Evolutionary conservation across 2,329 filamentous ascomycete genomes (phyloP).

Genomic region (Aspergillus sp.): DNA sequence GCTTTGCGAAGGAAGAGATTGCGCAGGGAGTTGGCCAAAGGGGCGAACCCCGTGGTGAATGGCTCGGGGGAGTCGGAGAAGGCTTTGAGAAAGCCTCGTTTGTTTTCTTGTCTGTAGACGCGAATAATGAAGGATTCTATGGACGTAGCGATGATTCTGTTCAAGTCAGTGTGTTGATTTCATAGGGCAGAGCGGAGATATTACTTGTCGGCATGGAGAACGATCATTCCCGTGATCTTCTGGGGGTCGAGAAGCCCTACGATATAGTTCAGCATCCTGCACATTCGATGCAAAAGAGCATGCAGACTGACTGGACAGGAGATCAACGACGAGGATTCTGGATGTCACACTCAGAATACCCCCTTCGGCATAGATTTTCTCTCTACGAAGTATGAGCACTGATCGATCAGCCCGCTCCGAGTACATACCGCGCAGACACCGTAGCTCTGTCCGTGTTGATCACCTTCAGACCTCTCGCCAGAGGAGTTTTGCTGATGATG

Average conservation of each 20-base stretch:
- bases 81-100: constrained; percentile 87
- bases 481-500: constrained; percentile 77
- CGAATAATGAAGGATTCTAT: constrained; percentile 92
- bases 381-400: constrained; percentile 47
- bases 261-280: not conserved
- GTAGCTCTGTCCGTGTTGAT: constrained; percentile 95
- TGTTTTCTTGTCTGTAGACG: constrained; percentile 93
- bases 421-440: constrained; percentile 63
- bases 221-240: constrained; percentile 79
- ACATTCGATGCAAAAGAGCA: not conserved
- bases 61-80: constrained; percentile 93
- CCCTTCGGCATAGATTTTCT: constrained; percentile 86
- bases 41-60: constrained; percentile 83
- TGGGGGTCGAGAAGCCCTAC: constrained; percentile 68
- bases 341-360: constrained; percentile 96
- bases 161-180: constrained; percentile 9
- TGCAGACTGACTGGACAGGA: constrained; percentile 63
- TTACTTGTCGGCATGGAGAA: constrained; percentile 78
- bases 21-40: constrained; percentile 83
- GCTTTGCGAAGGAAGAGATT: constrained; percentile 87
- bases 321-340: constrained; percentile 88
- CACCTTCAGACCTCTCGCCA: constrained; percentile 79
- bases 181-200: not conserved
- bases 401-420: not conserved
- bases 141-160: constrained; percentile 74